Evolutionary conservation across 2,329 filamentous ascomycete species (phyloP), one percentile per base, ranked within the genome.

Genomic region (Fusarium sp.): DNA sequence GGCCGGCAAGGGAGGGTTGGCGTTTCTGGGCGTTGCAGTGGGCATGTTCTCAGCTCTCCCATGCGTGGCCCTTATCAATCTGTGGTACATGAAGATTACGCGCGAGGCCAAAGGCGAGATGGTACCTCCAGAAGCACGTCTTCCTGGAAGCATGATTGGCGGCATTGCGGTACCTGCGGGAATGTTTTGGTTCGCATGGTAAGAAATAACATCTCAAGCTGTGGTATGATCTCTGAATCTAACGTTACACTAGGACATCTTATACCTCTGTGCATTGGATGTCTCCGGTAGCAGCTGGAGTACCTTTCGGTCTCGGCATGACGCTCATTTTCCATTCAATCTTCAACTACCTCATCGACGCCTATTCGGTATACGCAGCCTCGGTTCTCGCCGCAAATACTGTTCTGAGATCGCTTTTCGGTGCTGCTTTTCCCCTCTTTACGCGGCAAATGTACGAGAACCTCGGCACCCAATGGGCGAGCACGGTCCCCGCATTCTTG

Each of bases 351-450:
- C 84, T 93, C 12, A 88, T 93, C 68, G 91, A 93, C 75, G 81
- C 89, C 2, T 90, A 94, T 78, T 90, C 91, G 52, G 91, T 95
- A 70, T 95, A 91, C 66, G 92, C 94, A 0, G 92, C 92, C 0
- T 93, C 90, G 0, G 92, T 90, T 0, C 82, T 95, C 5, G 92
- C 93, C 1, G 92, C 91, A 13, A 75, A 75, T 31, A 65, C 73
- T 0, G 67, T 75, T 0, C 40, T 75, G 0, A 44, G 73, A 10
- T 68, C 65, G 0, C 60, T 75, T 7, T 75, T 75, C 23, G 73
- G 73, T 6, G 73, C 73, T 2, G 71, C 73, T 0, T 75, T 75
- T 30, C 73, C 73, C 0, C 41, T 75, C 4, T 75, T 75, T 7
- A 74, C 73, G 0, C 70, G 58, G n/a, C 73, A 75, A 16, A 75